These are phyloP conservation scores for Fusarium sp. DNA, from an alignment of 2,329 filamentous ascomycete species.

Conservation along the genomic window DNA sequence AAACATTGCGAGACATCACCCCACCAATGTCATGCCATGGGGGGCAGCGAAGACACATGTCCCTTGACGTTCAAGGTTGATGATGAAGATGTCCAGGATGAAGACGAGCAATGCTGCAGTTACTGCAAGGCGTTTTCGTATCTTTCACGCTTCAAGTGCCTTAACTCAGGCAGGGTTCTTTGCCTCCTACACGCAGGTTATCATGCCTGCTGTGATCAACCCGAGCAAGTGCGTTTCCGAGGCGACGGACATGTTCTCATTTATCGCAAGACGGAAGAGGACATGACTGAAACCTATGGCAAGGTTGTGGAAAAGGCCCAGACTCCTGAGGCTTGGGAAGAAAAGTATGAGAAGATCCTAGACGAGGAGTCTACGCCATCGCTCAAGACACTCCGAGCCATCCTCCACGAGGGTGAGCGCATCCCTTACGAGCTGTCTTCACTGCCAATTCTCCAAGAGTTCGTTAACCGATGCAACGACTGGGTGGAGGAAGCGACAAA, in stretches of 20 bases:
- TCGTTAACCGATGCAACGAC: conserved; percentile 96
- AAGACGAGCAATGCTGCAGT: conserved; percentile 92
- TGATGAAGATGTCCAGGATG: conserved; percentile 84
- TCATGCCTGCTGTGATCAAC: conserved; percentile 81
- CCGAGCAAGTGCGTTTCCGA: conserved; percentile 74
- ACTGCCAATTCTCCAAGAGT: conserved; percentile 83
- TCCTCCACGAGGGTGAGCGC: conserved; percentile 94
- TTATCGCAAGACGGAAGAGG: conserved; percentile 81
- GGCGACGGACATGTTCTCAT: conserved; percentile 79
- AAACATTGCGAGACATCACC: conserved; percentile 69
- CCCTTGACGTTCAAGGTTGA: conserved; percentile 73
- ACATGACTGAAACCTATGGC: conserved; percentile 73
- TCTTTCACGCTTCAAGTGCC: conserved; percentile 89
- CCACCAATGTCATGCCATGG: conserved; percentile 64
- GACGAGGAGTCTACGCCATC: conserved; percentile 87
- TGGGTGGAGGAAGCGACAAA: conserved; percentile 98
- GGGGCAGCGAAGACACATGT: conserved; percentile 64
- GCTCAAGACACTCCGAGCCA: conserved; percentile 84
- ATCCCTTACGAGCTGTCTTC: conserved; percentile 92
- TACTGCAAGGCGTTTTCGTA: conserved; percentile 95
- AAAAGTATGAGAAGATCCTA: conserved; percentile 87
- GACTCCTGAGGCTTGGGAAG: conserved; percentile 88
- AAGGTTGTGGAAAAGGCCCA: conserved; percentile 89
- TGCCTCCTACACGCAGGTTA: conserved; percentile 86
- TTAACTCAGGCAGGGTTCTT: conserved; percentile 82